A percentile compares a stretch with the other conserved stretches of the same genome.
phyloP scores from a whole-genome alignment of 179 eudicot species.

The Camellia oleifera region DNA sequence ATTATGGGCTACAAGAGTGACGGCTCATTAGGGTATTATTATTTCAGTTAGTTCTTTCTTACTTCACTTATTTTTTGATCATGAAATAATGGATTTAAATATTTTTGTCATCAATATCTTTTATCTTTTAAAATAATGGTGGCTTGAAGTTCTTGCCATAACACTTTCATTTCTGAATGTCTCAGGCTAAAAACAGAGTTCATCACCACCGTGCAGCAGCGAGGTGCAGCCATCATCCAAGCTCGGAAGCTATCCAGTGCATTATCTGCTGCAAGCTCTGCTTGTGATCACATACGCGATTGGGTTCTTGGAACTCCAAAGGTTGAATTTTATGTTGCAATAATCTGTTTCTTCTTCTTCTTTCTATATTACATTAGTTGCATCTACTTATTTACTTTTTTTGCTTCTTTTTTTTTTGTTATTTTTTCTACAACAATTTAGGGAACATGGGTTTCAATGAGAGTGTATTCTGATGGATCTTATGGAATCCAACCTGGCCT shows the following conservation, averaged over 20 bases:
- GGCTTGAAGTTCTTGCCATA: slow-evolving; percentile 13
- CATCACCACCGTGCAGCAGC: slow-evolving; percentile 57
- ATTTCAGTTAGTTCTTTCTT: neutral
- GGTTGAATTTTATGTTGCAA: slow-evolving; percentile 31
- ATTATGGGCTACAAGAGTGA: slow-evolving; percentile 5
- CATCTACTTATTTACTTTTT: neutral
- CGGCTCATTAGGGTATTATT: neutral
- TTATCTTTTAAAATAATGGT: neutral
- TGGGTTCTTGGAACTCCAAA: slow-evolving; percentile 88
- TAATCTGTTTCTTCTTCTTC: neutral
- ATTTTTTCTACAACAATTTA: slow-evolving; percentile 12
- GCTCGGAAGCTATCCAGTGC: slow-evolving; percentile 77
- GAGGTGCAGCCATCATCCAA: slow-evolving; percentile 67
- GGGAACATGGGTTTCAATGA: slow-evolving; percentile 97
- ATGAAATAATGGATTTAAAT: neutral
- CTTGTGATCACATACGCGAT: slow-evolving; percentile 77
- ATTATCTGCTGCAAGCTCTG: slow-evolving; percentile 83
- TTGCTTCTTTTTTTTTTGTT: neutral
- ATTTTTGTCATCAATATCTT: neutral
- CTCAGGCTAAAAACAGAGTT: slow-evolving; percentile 66
- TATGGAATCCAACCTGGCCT: slow-evolving; percentile 73
- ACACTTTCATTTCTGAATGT: slow-evolving; percentile 6
- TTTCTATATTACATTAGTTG: neutral
- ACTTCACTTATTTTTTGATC: neutral
- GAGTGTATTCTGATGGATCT: slow-evolving; percentile 91